phyloP scores from a whole-genome alignment of 2,329 filamentous ascomycete species.

The Trichophyton verrucosum region DNA sequence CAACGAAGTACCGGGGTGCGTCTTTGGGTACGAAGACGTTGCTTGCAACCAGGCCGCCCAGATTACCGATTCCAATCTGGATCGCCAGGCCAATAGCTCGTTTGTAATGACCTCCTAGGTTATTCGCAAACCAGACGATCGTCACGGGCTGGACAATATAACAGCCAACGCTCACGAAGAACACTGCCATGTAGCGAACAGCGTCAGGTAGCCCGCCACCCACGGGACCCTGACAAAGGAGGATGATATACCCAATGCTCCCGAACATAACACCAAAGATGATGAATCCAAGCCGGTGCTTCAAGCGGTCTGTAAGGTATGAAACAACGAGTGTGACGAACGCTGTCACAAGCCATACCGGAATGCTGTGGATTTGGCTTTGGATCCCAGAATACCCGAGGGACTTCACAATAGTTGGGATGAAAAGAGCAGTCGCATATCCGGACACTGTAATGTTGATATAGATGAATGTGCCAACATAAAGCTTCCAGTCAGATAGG shows the following conservation, averaged over 20 bases:
- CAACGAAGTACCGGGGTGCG: background rate
- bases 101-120: constrained; percentile 39
- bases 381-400: constrained; percentile 26
- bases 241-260: constrained; percentile 27
- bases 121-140: constrained; percentile 42
- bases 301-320: constrained; percentile 23
- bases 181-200: constrained; percentile 28
- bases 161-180: constrained; percentile 25
- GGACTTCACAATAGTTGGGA: constrained; percentile 7
- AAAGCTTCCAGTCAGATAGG: constrained; percentile 25
- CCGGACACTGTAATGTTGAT: constrained; percentile 36
- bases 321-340: constrained; percentile 19
- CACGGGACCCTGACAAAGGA: constrained; percentile 18
- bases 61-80: constrained; percentile 45
- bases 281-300: constrained; percentile 23
- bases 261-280: constrained; percentile 20
- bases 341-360: constrained; percentile 16
- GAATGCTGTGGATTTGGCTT: constrained; percentile 29
- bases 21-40: constrained; percentile 8
- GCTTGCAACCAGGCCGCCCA: constrained; percentile 8
- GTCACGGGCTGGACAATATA: constrained; percentile 26
- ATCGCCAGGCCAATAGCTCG: constrained; percentile 47
- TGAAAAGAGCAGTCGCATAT: constrained; percentile 16
- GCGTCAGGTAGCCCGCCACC: constrained; percentile 13
- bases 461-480: constrained; percentile 22